Evolutionary conservation across 257 asterid genomes (phyloP), one percentile per base, ranked within the genome.

Genomic region (Paraleonurus japonicus): DNA sequence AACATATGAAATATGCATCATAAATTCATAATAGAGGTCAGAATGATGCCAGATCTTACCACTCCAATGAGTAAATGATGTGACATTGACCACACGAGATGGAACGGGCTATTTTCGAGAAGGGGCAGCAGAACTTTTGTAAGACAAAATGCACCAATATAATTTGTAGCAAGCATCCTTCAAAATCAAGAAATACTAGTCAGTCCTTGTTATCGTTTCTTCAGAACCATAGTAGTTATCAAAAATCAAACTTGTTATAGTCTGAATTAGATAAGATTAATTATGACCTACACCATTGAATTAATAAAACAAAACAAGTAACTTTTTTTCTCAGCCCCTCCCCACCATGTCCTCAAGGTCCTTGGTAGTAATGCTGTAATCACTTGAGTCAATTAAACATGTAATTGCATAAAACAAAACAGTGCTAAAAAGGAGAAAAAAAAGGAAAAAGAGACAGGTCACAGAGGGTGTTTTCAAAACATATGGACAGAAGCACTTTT

Each of bases 91-190:
- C 81, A 93, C 89, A 54, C 97, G 96, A 17, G 97, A 84, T 64
- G 96, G 90, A 65, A 79, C 64, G 4, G 89, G 77, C 98, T 89
- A 32, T 77, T 81, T 71, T 85, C 85, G 50, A 94, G 91, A 68
- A 91, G 92, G 5, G 96, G 97, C 45, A 85, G 86, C 67, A 93
- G 78, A 37, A 84, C 72, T 75, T 85, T 84, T 68, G 97, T 94
- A 27, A 94, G 88, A 82, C 89, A 86, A 85, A 87, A 93, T 24
- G 96, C 85, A 74, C 98, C 97, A 28, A 93, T 55, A 78, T 90
- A 93, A 71, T 93, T 93, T 54, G 94, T 90, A 48, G 90, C 87
- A 85, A 90, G 75, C 97, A 92, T 92, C 96, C 98, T 92, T 88
- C 70, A 79, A 73, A 74, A 30, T 22, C 4, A 23, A 66, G 1